Conservation (phyloP, 345 rosid genomes). For the Populus pruinosa region DNA sequence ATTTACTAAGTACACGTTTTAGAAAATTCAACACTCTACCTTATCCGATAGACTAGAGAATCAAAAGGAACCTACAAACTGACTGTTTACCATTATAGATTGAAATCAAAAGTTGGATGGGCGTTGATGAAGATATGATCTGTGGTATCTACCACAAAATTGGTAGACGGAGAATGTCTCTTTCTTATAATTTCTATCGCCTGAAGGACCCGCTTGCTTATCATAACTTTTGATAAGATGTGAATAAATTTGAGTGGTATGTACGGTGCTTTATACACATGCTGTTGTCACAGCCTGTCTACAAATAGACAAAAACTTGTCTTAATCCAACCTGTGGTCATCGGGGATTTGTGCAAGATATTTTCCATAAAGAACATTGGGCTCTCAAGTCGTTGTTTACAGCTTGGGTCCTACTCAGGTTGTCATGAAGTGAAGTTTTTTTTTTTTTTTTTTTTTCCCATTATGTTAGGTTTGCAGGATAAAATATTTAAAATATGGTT, state of each 20-base stretch:
- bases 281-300: too few species aligned
- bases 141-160: neutral
- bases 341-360: neutral
- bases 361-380: neutral
- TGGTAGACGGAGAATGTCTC: neutral
- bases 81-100: too few species aligned
- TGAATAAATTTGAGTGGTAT: neutral
- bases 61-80: too few species aligned
- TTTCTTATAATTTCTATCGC: neutral
- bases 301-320: neutral
- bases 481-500: neutral
- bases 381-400: neutral
- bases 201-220: neutral
- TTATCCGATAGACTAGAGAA: too few species aligned
- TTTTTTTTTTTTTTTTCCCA: too few species aligned
- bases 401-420: too few species aligned
- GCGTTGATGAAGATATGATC: too few species aligned
- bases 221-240: neutral
- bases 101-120: too few species aligned
- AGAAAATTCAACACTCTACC: too few species aligned
- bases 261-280: neutral
- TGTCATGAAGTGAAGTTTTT: neutral
- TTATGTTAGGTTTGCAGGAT: neutral
- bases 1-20: accelerated
- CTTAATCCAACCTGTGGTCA: neutral